Evolutionary conservation across 148 eudicot species (phyloP).

Genomic region (Camellia japonica): DNA sequence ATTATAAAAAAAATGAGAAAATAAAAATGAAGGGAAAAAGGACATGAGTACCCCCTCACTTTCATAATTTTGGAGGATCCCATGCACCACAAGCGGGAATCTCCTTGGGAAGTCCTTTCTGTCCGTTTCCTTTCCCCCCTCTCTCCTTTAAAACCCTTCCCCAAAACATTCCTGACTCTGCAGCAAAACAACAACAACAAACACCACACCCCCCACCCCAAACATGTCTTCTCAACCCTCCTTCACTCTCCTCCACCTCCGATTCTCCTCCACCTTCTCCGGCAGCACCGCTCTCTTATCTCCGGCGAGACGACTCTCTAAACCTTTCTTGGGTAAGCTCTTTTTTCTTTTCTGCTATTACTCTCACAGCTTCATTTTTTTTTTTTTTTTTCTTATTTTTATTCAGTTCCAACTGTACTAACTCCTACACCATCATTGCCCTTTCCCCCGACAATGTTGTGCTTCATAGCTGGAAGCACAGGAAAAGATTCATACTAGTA

Average conservation of each 20-base stretch:
- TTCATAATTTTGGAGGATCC: conserved; percentile 24
- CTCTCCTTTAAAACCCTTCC: conserved; percentile 12
- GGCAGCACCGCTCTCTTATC: background rate
- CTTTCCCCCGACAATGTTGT: background rate
- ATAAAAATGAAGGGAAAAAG: background rate
- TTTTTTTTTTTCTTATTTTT: background rate
- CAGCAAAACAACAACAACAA: background rate
- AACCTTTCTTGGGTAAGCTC: conserved; percentile 16
- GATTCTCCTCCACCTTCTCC: conserved; percentile 15
- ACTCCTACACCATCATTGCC: too few relatives aligned
- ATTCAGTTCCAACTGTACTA: background rate
- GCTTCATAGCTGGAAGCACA: background rate
- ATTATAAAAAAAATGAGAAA: too few relatives aligned
- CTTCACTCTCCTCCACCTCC: conserved; percentile 16
- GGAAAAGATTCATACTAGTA: too few relatives aligned
- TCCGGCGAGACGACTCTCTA: conserved; percentile 2
- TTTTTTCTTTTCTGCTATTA: background rate
- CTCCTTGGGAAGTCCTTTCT: conserved; percentile 23
- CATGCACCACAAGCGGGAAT: conserved; percentile 19
- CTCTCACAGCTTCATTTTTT: background rate
- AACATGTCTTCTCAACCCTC: conserved; percentile 15
- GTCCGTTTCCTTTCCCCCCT: conserved; percentile 28
- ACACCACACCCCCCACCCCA: background rate
- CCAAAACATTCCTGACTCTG: background rate
- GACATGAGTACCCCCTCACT: conserved; percentile 11